Conservation (phyloP, 169 alveolate species). For the Haemoproteus tartakovskyi region DNA sequence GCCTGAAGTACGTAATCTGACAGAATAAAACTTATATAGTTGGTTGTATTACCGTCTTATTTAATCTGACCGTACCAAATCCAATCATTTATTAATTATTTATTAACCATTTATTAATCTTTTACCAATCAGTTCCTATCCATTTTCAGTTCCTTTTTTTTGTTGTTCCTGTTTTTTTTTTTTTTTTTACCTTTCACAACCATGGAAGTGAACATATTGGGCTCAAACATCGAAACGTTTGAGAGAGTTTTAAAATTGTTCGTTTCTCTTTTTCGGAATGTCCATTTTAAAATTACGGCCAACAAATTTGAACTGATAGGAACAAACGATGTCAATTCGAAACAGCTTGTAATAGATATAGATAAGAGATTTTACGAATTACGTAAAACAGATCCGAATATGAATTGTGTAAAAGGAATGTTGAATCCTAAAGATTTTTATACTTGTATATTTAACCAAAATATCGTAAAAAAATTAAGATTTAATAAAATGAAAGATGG, state of each 20-base stretch:
- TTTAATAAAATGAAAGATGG: no score
- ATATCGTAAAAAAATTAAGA: conserved; percentile 12
- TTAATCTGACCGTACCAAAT: no score
- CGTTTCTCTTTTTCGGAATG: conserved; percentile 14
- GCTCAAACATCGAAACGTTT: conserved; percentile 54
- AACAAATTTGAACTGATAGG: conserved; percentile 30
- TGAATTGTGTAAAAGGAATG: conserved; percentile 10
- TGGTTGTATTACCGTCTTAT: no score
- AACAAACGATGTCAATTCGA: conserved; percentile 21
- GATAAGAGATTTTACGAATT: conserved; percentile 27
- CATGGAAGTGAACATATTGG: conserved; percentile 45
- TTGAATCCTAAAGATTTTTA: conserved; percentile 46
- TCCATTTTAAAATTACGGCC: conserved; percentile 23
- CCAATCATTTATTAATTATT: no score
- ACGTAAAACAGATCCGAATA: conserved; percentile 2
- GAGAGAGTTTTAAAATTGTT: conserved; percentile 39
- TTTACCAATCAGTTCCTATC: no score
- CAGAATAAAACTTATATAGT: no score
- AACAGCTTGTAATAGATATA: conserved; percentile 17
- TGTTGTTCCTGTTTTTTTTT: no score
- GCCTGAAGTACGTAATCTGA: no score
- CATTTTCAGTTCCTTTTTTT: no score
- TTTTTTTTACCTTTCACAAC: no score
- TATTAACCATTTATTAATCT: no score
- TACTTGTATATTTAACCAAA: conserved; percentile 31